Base-by-base conservation (phyloP, 306 rosid genomes). In the Hippophae tibetana region DNA sequence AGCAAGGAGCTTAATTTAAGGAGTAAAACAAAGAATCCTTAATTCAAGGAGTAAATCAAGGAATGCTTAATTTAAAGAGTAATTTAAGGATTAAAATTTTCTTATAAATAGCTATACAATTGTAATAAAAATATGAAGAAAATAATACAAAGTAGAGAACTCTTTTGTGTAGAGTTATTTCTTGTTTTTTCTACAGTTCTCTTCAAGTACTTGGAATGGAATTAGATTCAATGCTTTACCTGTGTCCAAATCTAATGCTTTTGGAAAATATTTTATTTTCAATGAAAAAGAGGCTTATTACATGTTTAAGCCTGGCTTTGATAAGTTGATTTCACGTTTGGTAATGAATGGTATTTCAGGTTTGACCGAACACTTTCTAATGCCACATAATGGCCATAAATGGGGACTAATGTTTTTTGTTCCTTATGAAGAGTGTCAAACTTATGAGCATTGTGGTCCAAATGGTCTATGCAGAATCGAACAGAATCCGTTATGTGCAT, bases 371-470 rank as follows among this genome's bases (percentile, higher is more conserved):
- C 53, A 44, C 7, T 51, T 67, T 9, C 23, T 50, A 14, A 11
- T 43, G 47, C 13, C 26, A 0, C 5, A 67, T 3, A 44, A 43
- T 11, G 52, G 58, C 9, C 26, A 43, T 25, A 13, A 13, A 43
- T 58, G 71, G 71, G 14, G 3, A 23, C 5, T 13, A 5, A 27
- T 58, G 64, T 58, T 58, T 47, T 6, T 72, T 9, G 10, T 62
- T 12, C 78, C 66, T 6, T 42, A 42, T 10, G 83, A 81, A 40
- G 18, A 5, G 7, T 78, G 84, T 58, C 72, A 69, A 18, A 6
- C 0, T 2, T 81, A 81, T 46, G 62, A 57, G 26, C 7, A 12
- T 10, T 81, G 83, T 63, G 79, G 86, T 10, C 61, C 56, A 10
- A 52, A 81, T 48, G 77, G 77, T 2, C 57, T 12, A 31, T 81